These are phyloP conservation scores for Kodamaea arcana DNA, from an alignment of 1,139 yeast genomes.

Conservation along the genomic window DNA sequence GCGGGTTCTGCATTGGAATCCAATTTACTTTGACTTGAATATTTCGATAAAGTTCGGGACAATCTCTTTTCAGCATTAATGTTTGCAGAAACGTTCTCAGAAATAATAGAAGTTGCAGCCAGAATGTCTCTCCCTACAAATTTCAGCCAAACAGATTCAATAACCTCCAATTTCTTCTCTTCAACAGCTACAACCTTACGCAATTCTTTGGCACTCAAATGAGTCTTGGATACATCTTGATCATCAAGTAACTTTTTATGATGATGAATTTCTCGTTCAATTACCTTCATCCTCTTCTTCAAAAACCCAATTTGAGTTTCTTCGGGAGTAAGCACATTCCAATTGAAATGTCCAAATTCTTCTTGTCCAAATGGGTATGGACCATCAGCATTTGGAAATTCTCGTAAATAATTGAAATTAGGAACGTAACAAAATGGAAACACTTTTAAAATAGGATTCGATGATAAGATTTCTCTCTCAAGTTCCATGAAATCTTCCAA, in stretches of 20 bases:
- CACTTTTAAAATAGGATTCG: slow-evolving; percentile 55
- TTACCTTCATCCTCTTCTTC: slow-evolving; percentile 31
- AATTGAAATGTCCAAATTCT: slow-evolving; percentile 61
- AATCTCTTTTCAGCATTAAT: slow-evolving; percentile 2
- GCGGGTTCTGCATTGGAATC: slow-evolving; percentile 25
- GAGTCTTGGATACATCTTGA: slow-evolving; percentile 5
- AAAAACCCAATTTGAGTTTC: slow-evolving; percentile 47
- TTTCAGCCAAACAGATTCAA: slow-evolving; percentile 19
- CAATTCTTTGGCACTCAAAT: slow-evolving; percentile 17
- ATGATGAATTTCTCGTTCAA: slow-evolving; percentile 42
- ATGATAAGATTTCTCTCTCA: slow-evolving; percentile 45
- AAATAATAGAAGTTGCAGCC: slow-evolving; percentile 12
- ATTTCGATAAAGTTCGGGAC: slow-evolving; percentile 23
- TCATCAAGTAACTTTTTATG: slow-evolving; percentile 15
- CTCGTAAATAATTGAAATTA: slow-evolving; percentile 69
- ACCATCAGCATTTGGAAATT: slow-evolving; percentile 46
- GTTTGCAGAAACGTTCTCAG: slow-evolving; percentile 4
- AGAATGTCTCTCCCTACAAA: slow-evolving; percentile 13
- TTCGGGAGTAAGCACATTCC: slow-evolving; percentile 56
- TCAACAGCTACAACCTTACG: slow-evolving; percentile 31
- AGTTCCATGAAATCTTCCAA: slow-evolving; percentile 76
- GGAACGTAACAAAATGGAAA: slow-evolving; percentile 72
- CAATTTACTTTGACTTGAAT: slow-evolving; percentile 24
- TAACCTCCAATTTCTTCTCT: slow-evolving; percentile 23
- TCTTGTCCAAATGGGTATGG: slow-evolving; percentile 67